Evolutionary conservation across 345 rosid species (phyloP).

Genomic region (Citrus sp.): DNA sequence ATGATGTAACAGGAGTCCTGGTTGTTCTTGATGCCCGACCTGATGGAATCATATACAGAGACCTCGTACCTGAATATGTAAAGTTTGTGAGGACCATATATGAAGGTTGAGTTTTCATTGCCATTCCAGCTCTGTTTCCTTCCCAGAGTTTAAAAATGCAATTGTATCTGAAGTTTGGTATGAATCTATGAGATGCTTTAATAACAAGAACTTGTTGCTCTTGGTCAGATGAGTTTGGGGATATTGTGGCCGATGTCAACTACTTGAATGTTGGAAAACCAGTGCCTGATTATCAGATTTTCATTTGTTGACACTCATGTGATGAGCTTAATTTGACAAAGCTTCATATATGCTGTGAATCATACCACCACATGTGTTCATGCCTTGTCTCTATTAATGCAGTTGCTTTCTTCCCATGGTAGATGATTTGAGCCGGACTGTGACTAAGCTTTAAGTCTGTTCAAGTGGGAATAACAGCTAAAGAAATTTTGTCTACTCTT

Average conservation of each 20-base stretch:
- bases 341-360: not conserved
- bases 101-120: constrained; percentile 56
- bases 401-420: not conserved
- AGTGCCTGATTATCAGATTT: constrained; percentile 49
- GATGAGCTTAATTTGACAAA: not conserved
- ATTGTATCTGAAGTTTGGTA: not conserved
- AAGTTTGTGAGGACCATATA: constrained; percentile 69
- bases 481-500: not conserved
- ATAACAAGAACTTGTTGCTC: not conserved
- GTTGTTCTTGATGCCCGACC: constrained; percentile 89
- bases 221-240: constrained; percentile 61
- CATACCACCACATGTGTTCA: not conserved
- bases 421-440: not conserved
- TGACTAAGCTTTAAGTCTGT: not conserved
- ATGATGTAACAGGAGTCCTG: constrained; percentile 50
- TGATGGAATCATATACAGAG: constrained; percentile 74
- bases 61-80: constrained; percentile 77
- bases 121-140: not conserved
- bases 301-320: constrained; percentile 48
- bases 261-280: constrained; percentile 59
- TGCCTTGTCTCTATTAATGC: not conserved
- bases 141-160: not conserved
- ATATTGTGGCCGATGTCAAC: constrained; percentile 59
- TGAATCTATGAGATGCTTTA: not conserved
- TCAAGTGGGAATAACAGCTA: not conserved